Base-by-base conservation (phyloP, 2,329 filamentous ascomycete species). In the Pseudocercospora vitis region DNA sequence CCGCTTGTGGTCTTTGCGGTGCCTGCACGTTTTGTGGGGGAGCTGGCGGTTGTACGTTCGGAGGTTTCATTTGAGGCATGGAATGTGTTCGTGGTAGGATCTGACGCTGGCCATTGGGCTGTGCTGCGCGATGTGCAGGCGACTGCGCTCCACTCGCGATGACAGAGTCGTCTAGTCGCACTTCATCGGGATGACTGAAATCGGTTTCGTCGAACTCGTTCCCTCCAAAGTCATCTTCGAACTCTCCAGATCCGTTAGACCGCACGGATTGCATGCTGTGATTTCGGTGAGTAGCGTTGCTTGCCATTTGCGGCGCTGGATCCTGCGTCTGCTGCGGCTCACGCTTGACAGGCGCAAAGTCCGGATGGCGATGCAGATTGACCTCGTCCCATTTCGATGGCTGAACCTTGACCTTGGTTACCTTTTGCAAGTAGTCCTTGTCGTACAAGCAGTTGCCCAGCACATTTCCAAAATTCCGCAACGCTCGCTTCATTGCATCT, bases 401-500 rank as follows among this genome's bases (percentile, higher is more conserved):
- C 52, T 81, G 79, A 12, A 85, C 82, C 77, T 95, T 97, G 66
- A 99, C 79, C 74, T 90, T 95, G 48, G 86, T 88, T n/a, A 97
- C 88, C 70, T 90, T 91, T 48, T 85, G 81, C 52, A 99, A 78
- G 69, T 96, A 99, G 57, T 92, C 86, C 72, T 96, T 95, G 75
- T 99, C 94, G 73, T 99, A 97, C 55, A 99, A 85, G 76, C 94
- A 99, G 69, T 97, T 99, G n/a, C 94, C 94, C 50, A 99, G 78
- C 12, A 97, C 87, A 65, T 97, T 97, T 55, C 94, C 94, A 72
- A 99, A 99, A 59, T 85, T 96, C 55, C 92, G 82, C 65, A 99
- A 70, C 1, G 94, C 84, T 61, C 94, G 82, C 74, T 99, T 99
- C 68, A 99, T 70, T 1, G 85, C 94, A 73, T 99, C 94, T 7